Conservation (phyloP, 768 basidiomycete species). For the Boletus eberwhitei region DNA sequence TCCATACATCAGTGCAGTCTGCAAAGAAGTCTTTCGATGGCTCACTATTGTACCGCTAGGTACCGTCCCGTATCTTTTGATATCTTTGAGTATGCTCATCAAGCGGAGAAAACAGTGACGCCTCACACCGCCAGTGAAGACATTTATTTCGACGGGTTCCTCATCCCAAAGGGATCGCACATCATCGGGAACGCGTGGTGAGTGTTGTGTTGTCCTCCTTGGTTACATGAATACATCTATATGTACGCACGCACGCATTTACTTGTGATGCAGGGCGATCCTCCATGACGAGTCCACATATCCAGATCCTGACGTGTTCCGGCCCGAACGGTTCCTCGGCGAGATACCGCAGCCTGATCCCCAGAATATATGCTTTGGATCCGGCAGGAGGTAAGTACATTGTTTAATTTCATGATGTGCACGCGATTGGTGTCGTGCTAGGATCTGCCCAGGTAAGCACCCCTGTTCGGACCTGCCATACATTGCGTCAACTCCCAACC, state of each 20-base stretch:
- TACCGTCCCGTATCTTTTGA: conserved; percentile 24
- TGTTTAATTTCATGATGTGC: no score
- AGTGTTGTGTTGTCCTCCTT: conserved; percentile 2
- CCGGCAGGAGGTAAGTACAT: no score
- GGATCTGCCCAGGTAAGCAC: conserved; percentile 19
- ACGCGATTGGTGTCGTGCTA: not conserved
- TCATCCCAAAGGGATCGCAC: conserved; percentile 24
- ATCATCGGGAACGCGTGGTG: conserved; percentile 24
- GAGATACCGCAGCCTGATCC: conserved; percentile 19
- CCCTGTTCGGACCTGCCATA: not conserved
- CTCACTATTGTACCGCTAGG: conserved; percentile 15
- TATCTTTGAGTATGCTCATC: not conserved
- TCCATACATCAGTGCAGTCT: conserved; percentile 25
- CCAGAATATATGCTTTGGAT: conserved; percentile 23
- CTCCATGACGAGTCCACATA: conserved; percentile 45
- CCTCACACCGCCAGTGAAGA: conserved; percentile 22
- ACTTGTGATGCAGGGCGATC: conserved; percentile 40
- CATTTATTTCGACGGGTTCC: conserved; percentile 8
- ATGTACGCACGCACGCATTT: not conserved
- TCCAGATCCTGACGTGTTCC: conserved; percentile 31
- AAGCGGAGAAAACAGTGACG: not conserved
- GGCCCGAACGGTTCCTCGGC: conserved; percentile 35
- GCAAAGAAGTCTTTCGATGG: conserved; percentile 29
- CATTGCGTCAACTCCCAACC: not conserved
- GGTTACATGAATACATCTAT: not conserved